Conservation (phyloP, 2,329 filamentous ascomycete genomes). For the Pochonia chlamydosporia region DNA sequence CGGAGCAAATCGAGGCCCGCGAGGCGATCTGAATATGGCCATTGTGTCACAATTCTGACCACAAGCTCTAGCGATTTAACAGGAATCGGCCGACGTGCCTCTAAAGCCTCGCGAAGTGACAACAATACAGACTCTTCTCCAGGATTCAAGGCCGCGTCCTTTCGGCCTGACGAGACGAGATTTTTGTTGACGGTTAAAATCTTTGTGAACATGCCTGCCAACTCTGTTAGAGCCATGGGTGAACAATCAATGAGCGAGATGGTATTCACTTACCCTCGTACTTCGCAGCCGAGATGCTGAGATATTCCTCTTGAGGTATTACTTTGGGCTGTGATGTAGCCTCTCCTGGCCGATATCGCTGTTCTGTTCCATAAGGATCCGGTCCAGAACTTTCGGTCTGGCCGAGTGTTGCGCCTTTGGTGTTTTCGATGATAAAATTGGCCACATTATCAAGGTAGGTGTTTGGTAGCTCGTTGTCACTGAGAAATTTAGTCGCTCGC, state of each 20-base stretch:
- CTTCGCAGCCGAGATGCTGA: slow-evolving; percentile 72
- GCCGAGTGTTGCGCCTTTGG: slow-evolving; percentile 78
- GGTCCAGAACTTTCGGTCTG: slow-evolving; percentile 46
- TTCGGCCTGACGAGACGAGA: slow-evolving; percentile 64
- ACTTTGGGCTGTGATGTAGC: slow-evolving; percentile 45
- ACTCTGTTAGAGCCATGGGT: slow-evolving; percentile 13
- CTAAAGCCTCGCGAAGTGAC: slow-evolving; percentile 57
- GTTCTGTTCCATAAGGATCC: slow-evolving; percentile 75
- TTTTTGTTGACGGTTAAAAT: slow-evolving; percentile 68
- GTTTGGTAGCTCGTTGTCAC: slow-evolving; percentile 81
- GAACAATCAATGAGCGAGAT: neutral
- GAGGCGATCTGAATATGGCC: slow-evolving; percentile 76
- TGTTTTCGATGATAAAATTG: slow-evolving; percentile 87
- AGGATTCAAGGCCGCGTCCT: slow-evolving; percentile 68
- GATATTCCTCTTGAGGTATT: slow-evolving; percentile 73
- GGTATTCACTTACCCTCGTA: slow-evolving; percentile 40
- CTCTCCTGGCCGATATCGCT: slow-evolving; percentile 67
- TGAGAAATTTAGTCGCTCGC: slow-evolving; percentile 82
- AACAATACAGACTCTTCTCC: slow-evolving; percentile 60
- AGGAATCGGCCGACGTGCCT: slow-evolving; percentile 45
- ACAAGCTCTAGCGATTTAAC: slow-evolving; percentile 55
- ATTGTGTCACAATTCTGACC: slow-evolving; percentile 66
- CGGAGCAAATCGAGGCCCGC: slow-evolving; percentile 83
- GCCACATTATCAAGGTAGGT: slow-evolving; percentile 87
- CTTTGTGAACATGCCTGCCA: slow-evolving; percentile 66